Conservation (phyloP, 108 stramenopile species). For the Tribonema minus region DNA sequence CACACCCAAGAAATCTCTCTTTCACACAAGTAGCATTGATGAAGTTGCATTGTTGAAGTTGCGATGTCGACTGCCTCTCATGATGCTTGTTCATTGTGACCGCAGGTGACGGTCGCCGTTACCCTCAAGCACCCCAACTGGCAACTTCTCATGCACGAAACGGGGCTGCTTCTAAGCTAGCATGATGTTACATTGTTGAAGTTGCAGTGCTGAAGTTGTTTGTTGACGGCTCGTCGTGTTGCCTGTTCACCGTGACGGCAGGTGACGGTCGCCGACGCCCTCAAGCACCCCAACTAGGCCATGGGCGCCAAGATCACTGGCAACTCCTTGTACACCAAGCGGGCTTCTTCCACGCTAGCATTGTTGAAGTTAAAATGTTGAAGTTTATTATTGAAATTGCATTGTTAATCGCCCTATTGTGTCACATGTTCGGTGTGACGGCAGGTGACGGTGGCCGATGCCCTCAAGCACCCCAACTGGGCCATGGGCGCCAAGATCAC, state of each 20-base stretch:
- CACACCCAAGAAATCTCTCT: no score
- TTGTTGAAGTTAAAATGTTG: neutral
- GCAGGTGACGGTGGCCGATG: constrained; percentile 52
- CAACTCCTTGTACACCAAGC: no score
- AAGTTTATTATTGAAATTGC: neutral
- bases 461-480: constrained; percentile 86
- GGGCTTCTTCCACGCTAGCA: no score
- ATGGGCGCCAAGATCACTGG: constrained; percentile 76
- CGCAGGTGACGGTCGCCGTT: no score
- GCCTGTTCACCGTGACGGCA: neutral
- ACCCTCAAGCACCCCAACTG: no score
- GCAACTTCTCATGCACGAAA: no score
- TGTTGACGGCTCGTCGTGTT: no score
- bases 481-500: constrained; percentile 70
- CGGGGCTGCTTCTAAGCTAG: no score
- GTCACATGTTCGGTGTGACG: neutral
- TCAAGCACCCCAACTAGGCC: constrained; percentile 86
- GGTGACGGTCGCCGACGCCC: constrained; percentile 54
- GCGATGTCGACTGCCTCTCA: no score
- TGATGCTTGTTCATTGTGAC: no score
- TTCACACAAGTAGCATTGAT: no score
- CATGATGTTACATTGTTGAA: no score
- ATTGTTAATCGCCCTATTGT: neutral
- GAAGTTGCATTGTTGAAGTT: neutral
- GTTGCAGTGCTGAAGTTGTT: neutral